Conservation (phyloP, 2,329 filamentous ascomycete species). For the Stachybotrys elegans region DNA sequence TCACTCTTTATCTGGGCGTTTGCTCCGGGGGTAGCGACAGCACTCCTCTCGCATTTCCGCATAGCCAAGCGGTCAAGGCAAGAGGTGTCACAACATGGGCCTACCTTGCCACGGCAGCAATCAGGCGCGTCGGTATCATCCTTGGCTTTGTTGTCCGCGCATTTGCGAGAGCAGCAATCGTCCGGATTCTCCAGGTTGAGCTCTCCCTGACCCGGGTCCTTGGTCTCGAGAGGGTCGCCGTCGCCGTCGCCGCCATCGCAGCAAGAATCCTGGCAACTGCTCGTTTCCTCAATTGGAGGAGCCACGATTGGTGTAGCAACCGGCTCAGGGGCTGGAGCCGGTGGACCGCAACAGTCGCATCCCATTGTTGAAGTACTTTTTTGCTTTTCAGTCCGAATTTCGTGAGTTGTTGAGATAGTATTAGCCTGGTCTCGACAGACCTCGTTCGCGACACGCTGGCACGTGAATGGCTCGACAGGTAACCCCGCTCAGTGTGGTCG, state of each 20-base stretch:
- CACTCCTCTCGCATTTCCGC: slow-evolving; percentile 28
- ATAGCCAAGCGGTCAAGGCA: slow-evolving; percentile 40
- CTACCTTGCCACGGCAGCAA: slow-evolving; percentile 36
- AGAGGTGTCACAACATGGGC: slow-evolving; percentile 36
- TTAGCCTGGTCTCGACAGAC: background rate
- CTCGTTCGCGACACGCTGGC: background rate
- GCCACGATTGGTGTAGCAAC: background rate
- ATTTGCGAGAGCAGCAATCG: slow-evolving; percentile 2
- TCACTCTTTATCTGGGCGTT: slow-evolving; percentile 2
- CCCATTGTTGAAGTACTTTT: slow-evolving; percentile 3
- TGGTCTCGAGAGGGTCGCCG: background rate
- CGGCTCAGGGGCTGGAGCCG: slow-evolving; percentile 4
- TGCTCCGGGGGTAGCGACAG: background rate
- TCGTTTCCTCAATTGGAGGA: background rate
- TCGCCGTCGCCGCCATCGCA: background rate
- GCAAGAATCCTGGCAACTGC: background rate
- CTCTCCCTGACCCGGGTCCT: background rate
- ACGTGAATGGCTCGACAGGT: background rate
- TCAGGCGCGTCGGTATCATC: slow-evolving; percentile 7
- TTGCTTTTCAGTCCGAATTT: slow-evolving; percentile 5
- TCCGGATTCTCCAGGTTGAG: slow-evolving; percentile 5
- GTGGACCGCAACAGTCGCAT: slow-evolving; percentile 8
- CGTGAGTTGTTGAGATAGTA: background rate
- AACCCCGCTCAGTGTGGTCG: no score
- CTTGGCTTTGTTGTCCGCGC: background rate